Conservation (phyloP, 805 yeast genomes). For the Candida parachauliodes region DNA sequence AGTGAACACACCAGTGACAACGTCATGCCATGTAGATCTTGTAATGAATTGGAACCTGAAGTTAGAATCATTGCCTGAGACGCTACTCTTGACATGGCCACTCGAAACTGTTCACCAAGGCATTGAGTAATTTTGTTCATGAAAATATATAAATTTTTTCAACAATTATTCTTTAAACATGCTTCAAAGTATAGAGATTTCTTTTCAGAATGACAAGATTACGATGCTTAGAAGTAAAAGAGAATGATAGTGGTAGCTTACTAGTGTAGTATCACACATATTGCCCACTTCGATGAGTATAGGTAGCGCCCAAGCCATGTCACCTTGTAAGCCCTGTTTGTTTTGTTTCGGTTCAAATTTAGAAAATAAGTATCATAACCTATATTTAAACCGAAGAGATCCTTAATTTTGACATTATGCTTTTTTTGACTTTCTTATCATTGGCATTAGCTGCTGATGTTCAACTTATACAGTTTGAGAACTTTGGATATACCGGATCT, state of each 20-base stretch:
- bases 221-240: too few species aligned
- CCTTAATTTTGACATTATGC: constrained; percentile 1
- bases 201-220: too few species aligned
- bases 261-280: too few species aligned
- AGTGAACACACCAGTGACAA: constrained; percentile 83
- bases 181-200: too few species aligned
- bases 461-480: constrained; percentile 41
- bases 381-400: not conserved
- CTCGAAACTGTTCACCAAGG: constrained; percentile 19
- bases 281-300: too few species aligned
- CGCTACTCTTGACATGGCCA: constrained; percentile 35
- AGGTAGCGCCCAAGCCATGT: not conserved
- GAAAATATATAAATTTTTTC: too few species aligned
- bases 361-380: not conserved
- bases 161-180: too few species aligned
- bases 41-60: constrained; percentile 20
- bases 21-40: constrained; percentile 66
- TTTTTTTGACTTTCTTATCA: not conserved
- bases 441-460: constrained; percentile 5
- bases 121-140: constrained; percentile 1
- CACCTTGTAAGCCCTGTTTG: constrained; percentile 1
- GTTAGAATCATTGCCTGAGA: constrained; percentile 44
- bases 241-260: too few species aligned
- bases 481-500: constrained; percentile 54
- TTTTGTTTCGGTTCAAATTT: constrained; percentile 1